phyloP scores from a whole-genome alignment of 2,329 filamentous ascomycete genomes.

The Exophiala lecanii-corni region DNA sequence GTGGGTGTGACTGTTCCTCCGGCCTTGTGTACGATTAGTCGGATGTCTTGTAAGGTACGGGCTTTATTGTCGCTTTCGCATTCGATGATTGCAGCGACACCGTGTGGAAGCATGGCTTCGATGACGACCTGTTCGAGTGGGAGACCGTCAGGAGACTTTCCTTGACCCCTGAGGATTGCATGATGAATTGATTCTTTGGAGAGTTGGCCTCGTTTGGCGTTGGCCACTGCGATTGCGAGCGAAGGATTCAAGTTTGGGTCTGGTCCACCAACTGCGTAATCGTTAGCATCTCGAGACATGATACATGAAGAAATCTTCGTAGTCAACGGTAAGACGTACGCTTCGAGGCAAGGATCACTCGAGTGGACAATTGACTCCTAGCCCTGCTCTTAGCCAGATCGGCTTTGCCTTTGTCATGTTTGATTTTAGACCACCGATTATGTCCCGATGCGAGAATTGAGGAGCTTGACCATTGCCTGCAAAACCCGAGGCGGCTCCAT shows the following conservation, averaged over 20 bases:
- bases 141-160: slow-evolving; percentile 68
- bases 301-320: too few species aligned
- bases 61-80: slow-evolving; percentile 78
- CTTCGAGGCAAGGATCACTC: slow-evolving; percentile 71
- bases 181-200: slow-evolving; percentile 80
- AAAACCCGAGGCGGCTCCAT: slow-evolving; percentile 15
- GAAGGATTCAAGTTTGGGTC: slow-evolving; percentile 70
- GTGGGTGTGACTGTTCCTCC: slow-evolving; percentile 69
- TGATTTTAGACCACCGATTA: slow-evolving; percentile 94
- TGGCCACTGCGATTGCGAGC: slow-evolving; percentile 65
- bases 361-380: slow-evolving; percentile 63
- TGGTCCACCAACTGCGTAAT: slow-evolving; percentile 63
- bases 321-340: slow-evolving; percentile 50
- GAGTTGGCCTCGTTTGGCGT: slow-evolving; percentile 79
- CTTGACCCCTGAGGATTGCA: slow-evolving; percentile 84
- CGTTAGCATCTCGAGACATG: too few species aligned
- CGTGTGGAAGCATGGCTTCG: slow-evolving; percentile 44
- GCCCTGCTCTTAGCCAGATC: slow-evolving; percentile 70
- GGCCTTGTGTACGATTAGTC: slow-evolving; percentile 63
- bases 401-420: slow-evolving; percentile 84
- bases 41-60: slow-evolving; percentile 68
- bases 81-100: slow-evolving; percentile 59
- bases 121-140: slow-evolving; percentile 56
- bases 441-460: slow-evolving; percentile 56
- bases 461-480: slow-evolving; percentile 19